Percentiles rank a stretch among this genome's conserved stretches.
phyloP scores from a whole-genome alignment of 2,329 filamentous ascomycete species.

The Fusarium udum region DNA sequence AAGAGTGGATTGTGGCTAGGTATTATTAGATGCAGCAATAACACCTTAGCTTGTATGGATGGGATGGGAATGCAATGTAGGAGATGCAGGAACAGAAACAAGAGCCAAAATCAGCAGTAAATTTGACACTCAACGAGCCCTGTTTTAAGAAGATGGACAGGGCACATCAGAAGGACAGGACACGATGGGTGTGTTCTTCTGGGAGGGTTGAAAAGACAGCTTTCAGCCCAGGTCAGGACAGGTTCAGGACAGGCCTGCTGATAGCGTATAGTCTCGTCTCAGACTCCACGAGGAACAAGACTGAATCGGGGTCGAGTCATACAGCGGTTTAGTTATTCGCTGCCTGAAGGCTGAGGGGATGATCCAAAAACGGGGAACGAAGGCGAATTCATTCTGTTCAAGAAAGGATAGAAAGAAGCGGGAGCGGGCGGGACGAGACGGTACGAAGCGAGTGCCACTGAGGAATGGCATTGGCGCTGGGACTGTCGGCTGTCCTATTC shows the following conservation, averaged over 20 bases:
- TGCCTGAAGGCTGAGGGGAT: conserved; percentile 10
- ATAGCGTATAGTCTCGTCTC: conserved; percentile 49
- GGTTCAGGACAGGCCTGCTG: conserved; percentile 50
- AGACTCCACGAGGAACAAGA: conserved; percentile 49
- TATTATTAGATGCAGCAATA: conserved; percentile 16
- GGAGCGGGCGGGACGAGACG: conserved; percentile 42
- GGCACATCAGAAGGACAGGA: conserved; percentile 40
- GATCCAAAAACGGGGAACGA: conserved; percentile 15
- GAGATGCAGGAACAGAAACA: conserved; percentile 37
- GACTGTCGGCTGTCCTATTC: not conserved
- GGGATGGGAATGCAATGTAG: not conserved
- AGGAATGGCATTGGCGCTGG: conserved; percentile 4
- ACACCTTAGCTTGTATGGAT: not conserved
- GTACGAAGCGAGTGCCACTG: conserved; percentile 37
- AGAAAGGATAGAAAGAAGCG: conserved; percentile 25
- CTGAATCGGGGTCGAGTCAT: conserved; percentile 43
- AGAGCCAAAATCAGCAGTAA: conserved; percentile 22
- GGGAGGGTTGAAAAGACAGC: conserved; percentile 38
- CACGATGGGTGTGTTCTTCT: conserved; percentile 34
- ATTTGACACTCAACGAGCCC: conserved; percentile 30
- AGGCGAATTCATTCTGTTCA: conserved; percentile 8
- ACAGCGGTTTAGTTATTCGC: conserved; percentile 22
- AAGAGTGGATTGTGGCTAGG: conserved; percentile 36
- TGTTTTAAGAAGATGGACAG: conserved; percentile 25
- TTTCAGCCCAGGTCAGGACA: conserved; percentile 26